Conservation (phyloP, 2,329 filamentous ascomycete genomes). For the Alternaria gansuensis region DNA sequence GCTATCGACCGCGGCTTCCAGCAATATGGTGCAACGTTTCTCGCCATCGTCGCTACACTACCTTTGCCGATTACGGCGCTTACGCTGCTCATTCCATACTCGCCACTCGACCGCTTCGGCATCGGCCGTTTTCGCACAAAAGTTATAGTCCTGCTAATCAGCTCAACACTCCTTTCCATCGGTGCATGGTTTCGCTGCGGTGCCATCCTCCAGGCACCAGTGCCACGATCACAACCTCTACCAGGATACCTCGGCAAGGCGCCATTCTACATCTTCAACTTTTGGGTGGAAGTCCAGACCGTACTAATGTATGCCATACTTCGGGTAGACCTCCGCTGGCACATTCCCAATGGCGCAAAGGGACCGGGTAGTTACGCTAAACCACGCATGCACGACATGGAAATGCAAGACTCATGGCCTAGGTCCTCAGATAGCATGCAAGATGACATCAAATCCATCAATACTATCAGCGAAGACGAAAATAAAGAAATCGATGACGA, state of each 20-base stretch:
- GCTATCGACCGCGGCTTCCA: conserved; percentile 69
- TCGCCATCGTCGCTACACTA: conserved; percentile 72
- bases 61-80: conserved; percentile 66
- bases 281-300: conserved; percentile 74
- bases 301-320: conserved; percentile 71
- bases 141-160: conserved; percentile 68
- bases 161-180: conserved; percentile 68
- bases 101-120: conserved; percentile 67
- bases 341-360: conserved; percentile 74
- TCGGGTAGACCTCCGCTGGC: conserved; percentile 78
- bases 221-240: conserved; percentile 60
- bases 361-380: conserved; percentile 50
- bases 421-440: conserved; percentile 17
- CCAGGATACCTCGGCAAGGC: conserved; percentile 76
- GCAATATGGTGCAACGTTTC: conserved; percentile 68
- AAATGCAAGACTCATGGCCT: conserved; percentile 31
- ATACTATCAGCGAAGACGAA: conserved; percentile 10
- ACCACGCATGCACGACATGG: conserved; percentile 23
- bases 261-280: conserved; percentile 83
- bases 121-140: conserved; percentile 73
- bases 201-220: conserved; percentile 62
- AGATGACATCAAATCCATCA: conserved; percentile 3
- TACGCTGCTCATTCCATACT: conserved; percentile 59
- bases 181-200: conserved; percentile 75
- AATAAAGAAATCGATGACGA: conserved; percentile 10